A percentile compares a stretch with the other conserved stretches of the same genome.
phyloP scores from a whole-genome alignment of 2,329 filamentous ascomycete genomes.

The Spiromastix sp. region DNA sequence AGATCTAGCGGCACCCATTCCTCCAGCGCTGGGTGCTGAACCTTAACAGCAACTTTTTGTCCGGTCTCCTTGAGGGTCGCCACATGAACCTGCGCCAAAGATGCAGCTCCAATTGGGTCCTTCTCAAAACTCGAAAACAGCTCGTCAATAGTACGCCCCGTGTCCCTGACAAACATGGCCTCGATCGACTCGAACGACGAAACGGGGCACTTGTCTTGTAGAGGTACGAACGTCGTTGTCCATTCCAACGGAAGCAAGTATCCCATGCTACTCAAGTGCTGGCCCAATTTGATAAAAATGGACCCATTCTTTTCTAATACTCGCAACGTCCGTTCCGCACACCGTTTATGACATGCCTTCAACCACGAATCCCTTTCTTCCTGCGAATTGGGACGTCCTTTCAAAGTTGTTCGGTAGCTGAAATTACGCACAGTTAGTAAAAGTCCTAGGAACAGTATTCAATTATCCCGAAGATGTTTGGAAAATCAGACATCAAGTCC shows the following conservation, averaged over 20 bases:
- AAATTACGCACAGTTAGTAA: neutral
- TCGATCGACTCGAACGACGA: constrained; percentile 81
- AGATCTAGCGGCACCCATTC: constrained; percentile 88
- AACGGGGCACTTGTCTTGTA: constrained; percentile 92
- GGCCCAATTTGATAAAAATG: constrained; percentile 96
- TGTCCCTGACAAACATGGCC: constrained; percentile 77
- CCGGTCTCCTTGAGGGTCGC: constrained; percentile 73
- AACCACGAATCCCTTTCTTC: constrained; percentile 59
- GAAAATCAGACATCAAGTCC: constrained; percentile 3
- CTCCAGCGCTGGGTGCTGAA: constrained; percentile 82
- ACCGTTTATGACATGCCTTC: constrained; percentile 80
- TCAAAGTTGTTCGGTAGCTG: constrained; percentile 82
- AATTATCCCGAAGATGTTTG: no score
- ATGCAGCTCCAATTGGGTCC: constrained; percentile 81
- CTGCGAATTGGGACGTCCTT: constrained; percentile 48
- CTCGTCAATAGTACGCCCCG: constrained; percentile 64
- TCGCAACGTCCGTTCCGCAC: constrained; percentile 73
- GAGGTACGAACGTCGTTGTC: constrained; percentile 89
- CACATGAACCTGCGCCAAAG: constrained; percentile 86
- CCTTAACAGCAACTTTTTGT: constrained; percentile 86
- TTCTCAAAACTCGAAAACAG: constrained; percentile 77
- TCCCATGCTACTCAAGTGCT: constrained; percentile 92
- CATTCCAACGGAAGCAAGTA: constrained; percentile 86
- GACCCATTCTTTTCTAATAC: constrained; percentile 94
- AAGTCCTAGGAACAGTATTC: neutral